Percentiles rank a stretch among this genome's conserved stretches.
These are phyloP conservation scores for Ilyonectria destructans DNA, from an alignment of 2,329 filamentous ascomycete genomes.

Conservation along the genomic window DNA sequence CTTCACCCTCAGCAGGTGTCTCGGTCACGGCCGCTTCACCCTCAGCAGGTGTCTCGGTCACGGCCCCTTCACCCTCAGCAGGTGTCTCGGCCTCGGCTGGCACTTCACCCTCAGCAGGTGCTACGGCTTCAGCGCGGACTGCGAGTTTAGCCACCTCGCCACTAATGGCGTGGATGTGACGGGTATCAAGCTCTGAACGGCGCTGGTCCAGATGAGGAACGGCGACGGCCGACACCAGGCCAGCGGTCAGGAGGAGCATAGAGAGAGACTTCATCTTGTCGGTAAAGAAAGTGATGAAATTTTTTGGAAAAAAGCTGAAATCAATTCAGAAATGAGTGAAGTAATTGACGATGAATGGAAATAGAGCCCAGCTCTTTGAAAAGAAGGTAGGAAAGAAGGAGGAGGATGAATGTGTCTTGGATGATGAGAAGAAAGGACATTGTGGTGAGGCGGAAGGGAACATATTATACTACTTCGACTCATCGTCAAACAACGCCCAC, in stretches of 20 bases:
- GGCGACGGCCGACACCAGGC: constrained; percentile 5
- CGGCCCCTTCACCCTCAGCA: background rate
- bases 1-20: background rate
- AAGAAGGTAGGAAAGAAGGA: background rate
- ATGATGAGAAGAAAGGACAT: background rate
- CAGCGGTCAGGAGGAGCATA: background rate
- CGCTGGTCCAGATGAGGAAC: background rate
- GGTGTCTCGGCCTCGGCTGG: background rate
- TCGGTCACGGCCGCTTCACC: background rate
- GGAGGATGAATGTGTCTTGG: background rate
- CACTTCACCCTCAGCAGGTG: background rate
- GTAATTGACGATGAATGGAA: background rate
- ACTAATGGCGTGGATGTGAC: background rate
- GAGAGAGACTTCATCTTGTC: constrained; percentile 4
- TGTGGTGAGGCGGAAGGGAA: background rate
- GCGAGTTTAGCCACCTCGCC: background rate
- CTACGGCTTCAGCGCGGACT: background rate
- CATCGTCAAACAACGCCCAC: background rate
- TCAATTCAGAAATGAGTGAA: constrained; percentile 1
- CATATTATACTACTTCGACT: background rate
- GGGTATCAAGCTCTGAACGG: background rate
- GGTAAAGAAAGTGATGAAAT: background rate
- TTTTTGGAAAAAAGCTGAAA: background rate
- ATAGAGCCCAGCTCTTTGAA: constrained; percentile 1
- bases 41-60: background rate